Base-by-base conservation (phyloP, 73 alveolate genomes). In the Tetrahymena malaccensis region DNA sequence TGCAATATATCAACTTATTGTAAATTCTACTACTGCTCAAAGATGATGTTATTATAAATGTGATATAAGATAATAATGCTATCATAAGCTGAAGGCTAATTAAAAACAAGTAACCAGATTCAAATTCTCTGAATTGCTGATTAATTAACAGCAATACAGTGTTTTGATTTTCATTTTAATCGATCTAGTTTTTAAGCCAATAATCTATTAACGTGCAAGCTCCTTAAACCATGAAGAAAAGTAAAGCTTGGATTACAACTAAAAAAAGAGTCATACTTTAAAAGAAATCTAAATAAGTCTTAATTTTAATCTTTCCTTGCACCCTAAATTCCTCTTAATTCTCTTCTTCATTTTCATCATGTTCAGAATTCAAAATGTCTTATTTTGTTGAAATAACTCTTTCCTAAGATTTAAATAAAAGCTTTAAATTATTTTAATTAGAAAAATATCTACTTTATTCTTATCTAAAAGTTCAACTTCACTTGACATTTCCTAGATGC, bases 271-370 rank as follows among this genome's bases (percentile, higher is more conserved):
- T 40, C 97, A 95, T 95, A 50, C 84, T 37, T 40, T 70, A 43
- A 37, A 95, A 15, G 85, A 56, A 95, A 44, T 95, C 93, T 31
- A 43, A 43, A 4, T 85, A 93, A 43, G 97, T 95, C 16, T 95
- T 93, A 37, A 89, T 33, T 0, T 94, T 96, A 16, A 96, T 96
- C 33, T 38, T 94, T 11, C 97, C 98, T 50, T 27, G 21, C 70
- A 93, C 96, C 34, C 95, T 95, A 19, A 96, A 97, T 96, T 96
- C 98, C 17, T 96, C 97, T n/a, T 93, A 95, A 27, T 21, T 85
- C 17, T 93, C 94, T 38, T 93, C 21, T 37, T 50, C 83, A 33
- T 96, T 43, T 37, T 85, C 94, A 55, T 93, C 96, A 33, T n/a
- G 21, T 43, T 94, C 57, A 8, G 35, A 34, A 35, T 38, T 94